These are phyloP conservation scores for Aspergillus homomorphus DNA, from an alignment of 495 filamentous ascomycete genomes.

Conservation along the genomic window DNA sequence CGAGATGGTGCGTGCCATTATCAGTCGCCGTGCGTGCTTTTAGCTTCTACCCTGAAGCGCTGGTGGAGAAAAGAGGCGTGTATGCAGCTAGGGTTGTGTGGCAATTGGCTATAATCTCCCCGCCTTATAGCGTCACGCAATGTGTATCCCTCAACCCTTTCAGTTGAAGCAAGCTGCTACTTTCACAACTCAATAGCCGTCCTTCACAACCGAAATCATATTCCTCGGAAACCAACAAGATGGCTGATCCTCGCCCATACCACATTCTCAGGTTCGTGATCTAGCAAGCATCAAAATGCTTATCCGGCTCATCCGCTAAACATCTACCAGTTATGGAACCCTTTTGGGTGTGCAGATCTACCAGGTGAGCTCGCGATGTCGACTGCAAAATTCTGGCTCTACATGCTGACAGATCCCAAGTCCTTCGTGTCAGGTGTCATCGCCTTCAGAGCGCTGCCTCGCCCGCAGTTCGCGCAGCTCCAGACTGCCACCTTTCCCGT, in stretches of 20 bases:
- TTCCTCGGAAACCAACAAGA: slow-evolving; percentile 15
- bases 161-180: neutral
- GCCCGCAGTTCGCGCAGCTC: slow-evolving; percentile 74
- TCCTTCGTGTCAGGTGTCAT: slow-evolving; percentile 77
- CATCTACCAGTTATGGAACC: slow-evolving; percentile 65
- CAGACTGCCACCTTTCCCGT: slow-evolving; percentile 78
- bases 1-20: neutral
- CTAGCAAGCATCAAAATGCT: slow-evolving; percentile 2
- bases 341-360: slow-evolving; percentile 75
- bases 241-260: slow-evolving; percentile 63
- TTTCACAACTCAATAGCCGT: slow-evolving; percentile 52
- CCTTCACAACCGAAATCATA: slow-evolving; percentile 65
- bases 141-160: neutral
- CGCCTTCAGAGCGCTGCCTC: slow-evolving; percentile 69
- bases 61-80: neutral
- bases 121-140: neutral
- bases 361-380: slow-evolving; percentile 51
- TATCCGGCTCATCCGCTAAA: slow-evolving; percentile 7
- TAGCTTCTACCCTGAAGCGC: neutral
- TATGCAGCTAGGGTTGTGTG: slow-evolving; percentile 10
- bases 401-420: slow-evolving; percentile 28
- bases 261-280: slow-evolving; percentile 67
- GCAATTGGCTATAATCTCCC: neutral
- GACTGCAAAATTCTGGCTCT: neutral
- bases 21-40: neutral